Percentiles rank a stretch among this genome's conserved stretches.
Conservation (phyloP, 164 flowering plant genomes). For the Warburgia ugandensis region DNA sequence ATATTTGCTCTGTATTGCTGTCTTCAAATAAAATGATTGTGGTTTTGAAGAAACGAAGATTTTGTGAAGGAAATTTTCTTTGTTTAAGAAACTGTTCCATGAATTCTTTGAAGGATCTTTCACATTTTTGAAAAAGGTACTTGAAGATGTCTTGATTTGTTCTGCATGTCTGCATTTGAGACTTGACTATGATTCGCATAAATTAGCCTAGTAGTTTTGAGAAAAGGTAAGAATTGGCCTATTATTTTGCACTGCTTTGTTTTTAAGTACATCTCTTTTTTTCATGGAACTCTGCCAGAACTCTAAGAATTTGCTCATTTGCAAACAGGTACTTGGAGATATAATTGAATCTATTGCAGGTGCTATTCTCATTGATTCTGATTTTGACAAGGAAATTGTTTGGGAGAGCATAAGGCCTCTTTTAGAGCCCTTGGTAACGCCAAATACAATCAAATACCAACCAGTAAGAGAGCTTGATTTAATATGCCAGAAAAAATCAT, state of each 20-base stretch:
- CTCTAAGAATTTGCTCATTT: neutral
- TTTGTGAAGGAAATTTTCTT: no score
- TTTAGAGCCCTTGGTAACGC: constrained; percentile 61
- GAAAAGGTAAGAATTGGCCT: no score
- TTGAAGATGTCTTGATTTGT: no score
- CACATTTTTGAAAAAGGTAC: constrained; percentile 2
- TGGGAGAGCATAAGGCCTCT: constrained; percentile 60
- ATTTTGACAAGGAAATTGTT: constrained; percentile 42
- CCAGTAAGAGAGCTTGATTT: constrained; percentile 55
- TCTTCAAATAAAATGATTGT: no score
- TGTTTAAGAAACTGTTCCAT: no score
- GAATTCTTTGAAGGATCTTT: no score
- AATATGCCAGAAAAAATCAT: constrained; percentile 31
- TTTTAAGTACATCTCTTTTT: neutral
- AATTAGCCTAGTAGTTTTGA: no score
- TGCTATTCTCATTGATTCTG: constrained; percentile 75
- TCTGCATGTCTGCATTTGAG: no score
- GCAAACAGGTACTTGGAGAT: constrained; percentile 77
- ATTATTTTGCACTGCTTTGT: neutral
- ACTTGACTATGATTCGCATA: no score
- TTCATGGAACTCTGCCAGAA: neutral
- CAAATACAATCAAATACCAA: constrained; percentile 43
- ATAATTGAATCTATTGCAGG: constrained; percentile 90
- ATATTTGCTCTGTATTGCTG: no score
- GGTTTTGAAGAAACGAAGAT: no score